Conservation (phyloP, 1,284 basidiomycete species). For the Phlebopus sp. region DNA sequence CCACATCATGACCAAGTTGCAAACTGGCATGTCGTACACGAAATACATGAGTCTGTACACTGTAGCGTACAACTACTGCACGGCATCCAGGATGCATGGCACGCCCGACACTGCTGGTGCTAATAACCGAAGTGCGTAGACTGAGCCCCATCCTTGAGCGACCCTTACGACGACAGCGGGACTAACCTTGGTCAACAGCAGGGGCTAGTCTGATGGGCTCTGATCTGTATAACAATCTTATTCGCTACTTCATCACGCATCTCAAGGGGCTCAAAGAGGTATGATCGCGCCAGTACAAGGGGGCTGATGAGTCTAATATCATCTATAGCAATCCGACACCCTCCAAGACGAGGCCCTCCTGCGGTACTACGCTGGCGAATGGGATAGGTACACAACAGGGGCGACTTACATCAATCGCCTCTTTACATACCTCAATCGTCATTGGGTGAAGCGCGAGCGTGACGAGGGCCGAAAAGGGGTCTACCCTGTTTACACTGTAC, state of each 20-base stretch:
- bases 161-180: constrained; percentile 14
- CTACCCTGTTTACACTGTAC: constrained; percentile 94
- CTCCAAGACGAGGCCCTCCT: constrained; percentile 87
- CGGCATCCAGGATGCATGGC: constrained; percentile 81
- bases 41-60: constrained; percentile 95
- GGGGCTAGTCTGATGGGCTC: constrained; percentile 95
- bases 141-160: constrained; percentile 10
- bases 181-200: constrained; percentile 43
- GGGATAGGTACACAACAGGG: constrained; percentile 96
- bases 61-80: constrained; percentile 96
- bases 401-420: constrained; percentile 95
- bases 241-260: constrained; percentile 80
- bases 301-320: constrained; percentile 3
- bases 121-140: constrained; percentile 59
- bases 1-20: constrained; percentile 89
- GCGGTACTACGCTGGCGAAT: constrained; percentile 89
- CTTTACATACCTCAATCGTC: constrained; percentile 96
- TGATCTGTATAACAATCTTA: constrained; percentile 90
- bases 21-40: constrained; percentile 86
- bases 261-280: constrained; percentile 67
- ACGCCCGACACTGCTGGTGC: constrained; percentile 47
- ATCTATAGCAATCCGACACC: constrained; percentile 66
- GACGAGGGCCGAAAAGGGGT: constrained; percentile 97
- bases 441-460: constrained; percentile 98
- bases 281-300: constrained; percentile 31